These are phyloP conservation scores for Myxozyma neotropica DNA, from an alignment of 805 yeast species.

Conservation along the genomic window DNA sequence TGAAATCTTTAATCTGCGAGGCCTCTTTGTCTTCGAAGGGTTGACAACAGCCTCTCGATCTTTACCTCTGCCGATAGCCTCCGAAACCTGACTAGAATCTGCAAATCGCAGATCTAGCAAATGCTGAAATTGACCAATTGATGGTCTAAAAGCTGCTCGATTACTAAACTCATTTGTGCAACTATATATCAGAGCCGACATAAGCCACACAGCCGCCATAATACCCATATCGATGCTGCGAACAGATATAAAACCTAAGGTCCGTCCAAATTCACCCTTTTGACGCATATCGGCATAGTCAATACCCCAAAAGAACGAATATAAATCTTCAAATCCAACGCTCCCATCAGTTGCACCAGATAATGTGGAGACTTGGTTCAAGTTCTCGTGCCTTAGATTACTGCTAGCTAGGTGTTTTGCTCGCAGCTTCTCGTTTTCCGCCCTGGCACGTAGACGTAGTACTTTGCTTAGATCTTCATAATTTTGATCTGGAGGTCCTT, in stretches of 20 bases:
- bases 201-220: neutral
- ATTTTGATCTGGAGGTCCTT: neutral
- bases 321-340: conserved; percentile 1
- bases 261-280: neutral
- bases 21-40: neutral
- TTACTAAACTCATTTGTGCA: neutral
- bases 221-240: conserved; percentile 2
- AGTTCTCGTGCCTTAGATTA: neutral
- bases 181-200: conserved; percentile 6
- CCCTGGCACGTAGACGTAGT: conserved; percentile 4
- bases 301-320: conserved; percentile 1
- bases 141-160: neutral
- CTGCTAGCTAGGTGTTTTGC: neutral
- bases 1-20: neutral
- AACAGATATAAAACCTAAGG: neutral
- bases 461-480: neutral
- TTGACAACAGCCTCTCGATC: neutral
- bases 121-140: neutral
- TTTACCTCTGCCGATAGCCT: neutral
- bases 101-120: conserved; percentile 1
- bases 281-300: conserved; percentile 6
- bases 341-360: neutral
- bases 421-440: neutral
- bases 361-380: neutral
- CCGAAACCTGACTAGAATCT: neutral